Percentiles rank a stretch among this genome's conserved stretches.
Evolutionary conservation across 352 stramenopile genomes (phyloP).

Genomic region (Phytophthora pinifolia): DNA sequence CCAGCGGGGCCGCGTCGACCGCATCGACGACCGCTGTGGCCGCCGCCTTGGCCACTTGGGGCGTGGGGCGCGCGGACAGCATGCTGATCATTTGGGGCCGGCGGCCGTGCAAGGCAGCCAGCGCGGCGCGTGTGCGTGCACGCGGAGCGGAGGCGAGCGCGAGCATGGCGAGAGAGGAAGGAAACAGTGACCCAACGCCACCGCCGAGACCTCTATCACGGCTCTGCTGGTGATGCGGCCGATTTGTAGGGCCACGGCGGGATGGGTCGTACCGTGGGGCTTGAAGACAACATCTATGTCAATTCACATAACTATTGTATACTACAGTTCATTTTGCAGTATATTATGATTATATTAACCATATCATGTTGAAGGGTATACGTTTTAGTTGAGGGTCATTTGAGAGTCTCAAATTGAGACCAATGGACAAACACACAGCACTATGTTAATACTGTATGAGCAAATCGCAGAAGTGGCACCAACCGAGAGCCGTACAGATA

Average conservation of each 20-base stretch:
- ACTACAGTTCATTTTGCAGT: too few species aligned
- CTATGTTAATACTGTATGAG: too few species aligned
- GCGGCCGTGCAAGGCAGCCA: slow-evolving; percentile 14
- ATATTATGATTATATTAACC: too few species aligned
- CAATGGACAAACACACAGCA: too few species aligned
- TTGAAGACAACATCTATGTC: too few species aligned
- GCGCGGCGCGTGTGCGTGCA: slow-evolving; percentile 14
- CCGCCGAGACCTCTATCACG: slow-evolving; percentile 25
- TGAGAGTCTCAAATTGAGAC: too few species aligned
- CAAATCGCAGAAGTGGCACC: too few species aligned
- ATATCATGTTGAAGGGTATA: too few species aligned
- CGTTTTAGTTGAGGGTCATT: too few species aligned
- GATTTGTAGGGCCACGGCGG: slow-evolving; percentile 19
- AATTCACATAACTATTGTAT: too few species aligned
- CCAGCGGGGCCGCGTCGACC: slow-evolving; percentile 17
- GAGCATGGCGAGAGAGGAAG: slow-evolving; percentile 29
- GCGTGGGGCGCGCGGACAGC: slow-evolving; percentile 59
- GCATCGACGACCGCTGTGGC: slow-evolving; percentile 28
- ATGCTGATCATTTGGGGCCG: slow-evolving; percentile 43
- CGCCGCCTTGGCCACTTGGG: slow-evolving; percentile 41
- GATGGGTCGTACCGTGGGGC: slow-evolving; percentile 3
- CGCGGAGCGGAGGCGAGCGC: slow-evolving; percentile 18
- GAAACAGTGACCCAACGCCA: slow-evolving; percentile 33
- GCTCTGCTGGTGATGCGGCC: slow-evolving; percentile 26
- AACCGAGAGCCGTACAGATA: too few species aligned